Base-by-base conservation (phyloP, 768 basidiomycete species). In the Macrolepiota dolichaula region DNA sequence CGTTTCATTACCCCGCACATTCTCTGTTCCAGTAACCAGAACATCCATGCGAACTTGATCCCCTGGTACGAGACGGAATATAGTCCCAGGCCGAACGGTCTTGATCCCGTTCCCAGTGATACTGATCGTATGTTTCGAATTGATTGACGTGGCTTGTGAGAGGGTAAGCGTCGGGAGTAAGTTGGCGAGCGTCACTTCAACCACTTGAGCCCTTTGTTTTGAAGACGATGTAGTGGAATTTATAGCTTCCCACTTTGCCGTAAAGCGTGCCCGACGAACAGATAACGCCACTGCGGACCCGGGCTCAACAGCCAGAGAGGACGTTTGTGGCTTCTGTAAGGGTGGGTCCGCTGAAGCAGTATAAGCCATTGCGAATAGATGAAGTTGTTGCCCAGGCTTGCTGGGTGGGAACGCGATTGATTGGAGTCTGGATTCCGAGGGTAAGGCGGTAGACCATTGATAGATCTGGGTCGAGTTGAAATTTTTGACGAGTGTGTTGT, bases 1-100 rank as follows among this genome's bases (percentile, higher is more conserved):
- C 25, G 63, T 65, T 3, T 71, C 73, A 11, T 60, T 65, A 2
- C 6, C 32, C 9, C 29, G 53, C 24, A 40, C 25, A 3, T 63
- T 66, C 7, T 59, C 54, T 38, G 70, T 65, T n/a, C 79, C 79
- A 35, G 69, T 68, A 2, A 84, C 75, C 11, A 80, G 70, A 0
- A 86, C 81, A 32, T 84, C 78, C 15, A 85, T 72, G 2, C 77
- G 73, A 4, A 67, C 75, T 55, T 85, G 83, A 65, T 86, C 85
- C 15, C 72, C 77, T 0, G 82, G 74, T 9, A 81, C 76, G 1
- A 86, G 70, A 29, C 86, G 79, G 55, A 74, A 65, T 6, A 86
- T 49, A 1, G 68, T 62, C 1, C 79, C 86, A 0, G 76, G 68
- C 2, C 44, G 49, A 42, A 83, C 69, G 0, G 85, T 87, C 17